These are phyloP conservation scores for Phialocephala subalpina DNA, from an alignment of 2,329 filamentous ascomycete species.

Conservation along the genomic window DNA sequence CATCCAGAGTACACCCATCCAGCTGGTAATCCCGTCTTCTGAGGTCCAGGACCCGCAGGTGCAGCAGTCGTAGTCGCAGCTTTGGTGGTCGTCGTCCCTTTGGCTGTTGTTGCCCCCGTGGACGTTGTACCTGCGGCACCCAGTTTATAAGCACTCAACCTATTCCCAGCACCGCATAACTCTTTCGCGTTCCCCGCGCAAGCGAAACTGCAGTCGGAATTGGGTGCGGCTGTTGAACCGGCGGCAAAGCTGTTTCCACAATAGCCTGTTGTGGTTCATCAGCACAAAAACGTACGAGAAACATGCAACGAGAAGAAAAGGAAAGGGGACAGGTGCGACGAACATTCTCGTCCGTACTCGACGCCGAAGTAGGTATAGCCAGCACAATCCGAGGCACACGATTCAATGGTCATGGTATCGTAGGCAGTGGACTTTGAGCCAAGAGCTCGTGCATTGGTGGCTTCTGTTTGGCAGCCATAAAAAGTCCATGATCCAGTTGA, in stretches of 20 bases:
- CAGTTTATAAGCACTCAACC: conserved; percentile 30
- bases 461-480: conserved; percentile 47
- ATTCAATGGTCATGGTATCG: conserved; percentile 40
- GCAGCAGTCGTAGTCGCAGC: conserved; percentile 19
- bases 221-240: conserved; percentile 17
- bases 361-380: conserved; percentile 34
- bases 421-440: conserved; percentile 24
- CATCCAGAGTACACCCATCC: conserved; percentile 36
- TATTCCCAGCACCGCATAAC: conserved; percentile 32
- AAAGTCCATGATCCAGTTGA: conserved; percentile 26
- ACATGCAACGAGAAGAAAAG: too few species aligned
- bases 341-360: conserved; percentile 32
- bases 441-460: conserved; percentile 36
- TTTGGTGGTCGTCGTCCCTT: conserved; percentile 10
- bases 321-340: too few species aligned
- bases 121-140: conserved; percentile 4
- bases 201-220: conserved; percentile 28
- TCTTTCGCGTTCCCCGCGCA: conserved; percentile 30
- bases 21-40: conserved; percentile 30
- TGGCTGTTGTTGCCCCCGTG: background rate
- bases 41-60: conserved; percentile 33
- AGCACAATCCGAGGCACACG: conserved; percentile 31
- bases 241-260: conserved; percentile 31
- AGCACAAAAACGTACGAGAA: background rate
- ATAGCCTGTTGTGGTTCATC: conserved; percentile 21